Percentiles rank a stretch among this genome's conserved stretches.
Evolutionary conservation across 495 filamentous ascomycete species (phyloP).

Genomic region (Parathielavia hyrcaniae): DNA sequence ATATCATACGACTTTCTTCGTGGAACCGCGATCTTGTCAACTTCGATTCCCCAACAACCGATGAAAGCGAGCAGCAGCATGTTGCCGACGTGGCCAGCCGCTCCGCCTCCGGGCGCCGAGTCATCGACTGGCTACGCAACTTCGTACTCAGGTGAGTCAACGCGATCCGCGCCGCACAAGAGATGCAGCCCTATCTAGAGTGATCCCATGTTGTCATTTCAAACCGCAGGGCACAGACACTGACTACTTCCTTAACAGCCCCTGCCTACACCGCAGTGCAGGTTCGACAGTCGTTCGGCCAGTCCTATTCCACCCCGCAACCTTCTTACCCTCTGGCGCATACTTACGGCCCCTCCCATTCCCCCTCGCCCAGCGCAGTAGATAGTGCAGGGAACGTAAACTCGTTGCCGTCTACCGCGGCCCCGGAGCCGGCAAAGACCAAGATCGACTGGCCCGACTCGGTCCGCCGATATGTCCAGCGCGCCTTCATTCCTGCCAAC

Average conservation of each 20-base stretch:
- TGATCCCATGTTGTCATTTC: not conserved
- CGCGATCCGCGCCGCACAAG: not conserved
- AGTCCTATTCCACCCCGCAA: conserved; percentile 33
- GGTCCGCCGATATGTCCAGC: conserved; percentile 76
- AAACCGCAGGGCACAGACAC: conserved; percentile 19
- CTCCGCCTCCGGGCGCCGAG: conserved; percentile 30
- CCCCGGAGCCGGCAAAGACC: conserved; percentile 37
- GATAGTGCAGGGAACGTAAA: conserved; percentile 24
- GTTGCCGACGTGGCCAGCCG: conserved; percentile 31
- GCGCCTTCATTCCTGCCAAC: conserved; percentile 70
- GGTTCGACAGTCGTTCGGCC: conserved; percentile 42
- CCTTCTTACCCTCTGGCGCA: conserved; percentile 26
- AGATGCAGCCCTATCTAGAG: not conserved
- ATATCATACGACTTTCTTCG: not conserved
- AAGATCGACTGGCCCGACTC: conserved; percentile 70
- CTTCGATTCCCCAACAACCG: not conserved
- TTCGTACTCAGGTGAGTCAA: conserved; percentile 26
- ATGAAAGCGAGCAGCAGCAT: conserved; percentile 22
- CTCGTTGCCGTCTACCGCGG: conserved; percentile 13
- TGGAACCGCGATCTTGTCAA: not conserved
- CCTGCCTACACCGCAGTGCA: conserved; percentile 49
- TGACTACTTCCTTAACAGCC: conserved; percentile 24
- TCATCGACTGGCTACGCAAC: conserved; percentile 31
- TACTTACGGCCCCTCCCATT: conserved; percentile 24
- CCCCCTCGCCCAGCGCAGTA: conserved; percentile 23